A percentile compares a stretch with the other conserved stretches of the same genome.
Evolutionary conservation across 306 rosid species (phyloP).

Genomic region (Begonia fuchsioides): DNA sequence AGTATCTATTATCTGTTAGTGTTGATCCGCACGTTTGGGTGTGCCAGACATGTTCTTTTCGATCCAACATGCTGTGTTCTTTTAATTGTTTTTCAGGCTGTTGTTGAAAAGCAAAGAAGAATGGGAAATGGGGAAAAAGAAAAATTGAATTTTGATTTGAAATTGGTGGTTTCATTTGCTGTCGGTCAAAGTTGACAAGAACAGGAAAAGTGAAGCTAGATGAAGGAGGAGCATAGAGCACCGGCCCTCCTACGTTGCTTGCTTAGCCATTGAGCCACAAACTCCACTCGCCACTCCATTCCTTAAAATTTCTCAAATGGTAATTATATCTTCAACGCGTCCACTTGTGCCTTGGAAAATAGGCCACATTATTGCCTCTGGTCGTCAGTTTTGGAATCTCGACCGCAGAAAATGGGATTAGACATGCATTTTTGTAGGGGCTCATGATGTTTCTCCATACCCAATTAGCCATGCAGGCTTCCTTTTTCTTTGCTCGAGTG

Average conservation of each 20-base stretch:
- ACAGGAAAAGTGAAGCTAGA: conserved; percentile 10
- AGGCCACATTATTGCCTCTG: too few relatives aligned
- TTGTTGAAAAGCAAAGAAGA: too few relatives aligned
- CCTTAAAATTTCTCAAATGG: background rate
- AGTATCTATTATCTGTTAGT: conserved; percentile 22
- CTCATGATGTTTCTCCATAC: too few relatives aligned
- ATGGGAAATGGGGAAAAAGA: conserved; percentile 8
- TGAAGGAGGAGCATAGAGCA: conserved; percentile 56
- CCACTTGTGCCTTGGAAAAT: too few relatives aligned
- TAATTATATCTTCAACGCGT: too few relatives aligned
- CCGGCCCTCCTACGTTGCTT: conserved; percentile 27
- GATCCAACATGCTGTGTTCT: conserved; percentile 8
- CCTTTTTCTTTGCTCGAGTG: too few relatives aligned
- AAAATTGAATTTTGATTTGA: conserved; percentile 8
- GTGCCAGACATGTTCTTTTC: conserved; percentile 6
- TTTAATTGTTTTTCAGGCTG: conserved; percentile 8
- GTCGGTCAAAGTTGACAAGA: too few relatives aligned
- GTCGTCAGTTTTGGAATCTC: too few relatives aligned
- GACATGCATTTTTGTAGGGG: too few relatives aligned
- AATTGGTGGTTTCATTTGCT: conserved; percentile 6
- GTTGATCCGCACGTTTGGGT: conserved; percentile 7
- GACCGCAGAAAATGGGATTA: too few relatives aligned
- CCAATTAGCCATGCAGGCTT: too few relatives aligned
- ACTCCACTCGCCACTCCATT: conserved; percentile 18
- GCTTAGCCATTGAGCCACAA: conserved; percentile 91